phyloP scores from a whole-genome alignment of 352 stramenopile genomes.

The Thraustochytrium striatum region DNA sequence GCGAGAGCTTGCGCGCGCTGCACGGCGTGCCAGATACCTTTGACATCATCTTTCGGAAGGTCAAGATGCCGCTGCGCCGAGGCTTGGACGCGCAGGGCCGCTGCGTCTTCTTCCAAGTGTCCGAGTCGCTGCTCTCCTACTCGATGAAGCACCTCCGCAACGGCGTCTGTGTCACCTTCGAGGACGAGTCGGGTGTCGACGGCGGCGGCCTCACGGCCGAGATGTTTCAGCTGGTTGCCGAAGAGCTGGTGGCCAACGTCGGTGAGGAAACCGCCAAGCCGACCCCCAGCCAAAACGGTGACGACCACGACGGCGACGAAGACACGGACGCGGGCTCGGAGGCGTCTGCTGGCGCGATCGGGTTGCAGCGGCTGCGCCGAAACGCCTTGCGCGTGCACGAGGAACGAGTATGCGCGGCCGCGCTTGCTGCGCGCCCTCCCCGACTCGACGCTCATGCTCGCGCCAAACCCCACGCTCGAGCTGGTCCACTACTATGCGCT shows the following conservation, averaged over 20 bases:
- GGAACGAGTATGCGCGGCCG: not conserved
- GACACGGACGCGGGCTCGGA: too few species aligned
- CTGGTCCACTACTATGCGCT: slow-evolving; percentile 33
- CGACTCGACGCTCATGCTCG: slow-evolving; percentile 36
- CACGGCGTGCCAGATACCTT: slow-evolving; percentile 36
- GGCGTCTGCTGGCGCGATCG: too few species aligned
- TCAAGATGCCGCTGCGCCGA: not conserved
- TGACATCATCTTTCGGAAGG: slow-evolving; percentile 36
- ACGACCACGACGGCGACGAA: too few species aligned
- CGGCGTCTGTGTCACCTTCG: slow-evolving; percentile 36
- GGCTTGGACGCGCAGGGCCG: not conserved
- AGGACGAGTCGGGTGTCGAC: slow-evolving; percentile 34
- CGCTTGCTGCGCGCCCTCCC: slow-evolving; percentile 9
- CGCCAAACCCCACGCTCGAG: slow-evolving; percentile 14
- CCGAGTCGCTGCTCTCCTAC: not conserved
- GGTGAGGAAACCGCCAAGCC: not conserved
- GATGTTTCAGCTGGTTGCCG: slow-evolving; percentile 35
- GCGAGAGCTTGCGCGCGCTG: not conserved
- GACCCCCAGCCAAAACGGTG: not conserved
- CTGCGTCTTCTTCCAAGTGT: slow-evolving; percentile 12
- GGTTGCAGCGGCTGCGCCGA: too few species aligned
- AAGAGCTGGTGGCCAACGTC: slow-evolving; percentile 12
- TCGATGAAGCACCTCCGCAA: slow-evolving; percentile 39
- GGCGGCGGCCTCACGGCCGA: slow-evolving; percentile 32
- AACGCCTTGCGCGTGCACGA: too few species aligned